A percentile compares a stretch with the other conserved stretches of the same genome.
These are phyloP conservation scores for Aspergillus saccharolyticus DNA, from an alignment of 495 filamentous ascomycete genomes.

Conservation along the genomic window DNA sequence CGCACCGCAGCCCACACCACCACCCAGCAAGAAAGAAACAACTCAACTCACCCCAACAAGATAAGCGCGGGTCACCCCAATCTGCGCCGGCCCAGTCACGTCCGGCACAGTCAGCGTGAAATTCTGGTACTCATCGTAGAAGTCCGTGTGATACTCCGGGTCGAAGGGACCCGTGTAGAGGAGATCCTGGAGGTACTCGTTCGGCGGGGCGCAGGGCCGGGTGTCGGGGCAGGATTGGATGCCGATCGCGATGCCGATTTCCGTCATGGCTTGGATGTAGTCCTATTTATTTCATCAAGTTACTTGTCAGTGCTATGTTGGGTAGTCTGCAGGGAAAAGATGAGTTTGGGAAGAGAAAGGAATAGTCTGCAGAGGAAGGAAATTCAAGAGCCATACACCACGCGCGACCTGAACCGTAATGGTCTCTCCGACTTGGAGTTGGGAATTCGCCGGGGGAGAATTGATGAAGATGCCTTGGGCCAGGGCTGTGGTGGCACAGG, in stretches of 20 bases:
- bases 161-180: neutral
- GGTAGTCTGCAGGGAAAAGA: neutral
- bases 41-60: neutral
- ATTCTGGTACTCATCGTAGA: neutral
- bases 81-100: neutral
- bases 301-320: no score
- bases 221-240: neutral
- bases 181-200: neutral
- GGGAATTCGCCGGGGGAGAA: neutral
- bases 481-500: neutral
- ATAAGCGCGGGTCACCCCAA: neutral
- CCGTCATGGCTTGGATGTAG: neutral
- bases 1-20: neutral
- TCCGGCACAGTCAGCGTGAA: neutral
- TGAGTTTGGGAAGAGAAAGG: no score
- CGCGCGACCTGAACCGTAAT: neutral
- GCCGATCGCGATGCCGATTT: neutral
- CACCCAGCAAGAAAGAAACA: neutral
- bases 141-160: neutral
- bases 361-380: neutral
- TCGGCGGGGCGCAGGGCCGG: neutral
- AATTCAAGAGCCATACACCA: neutral
- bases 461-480: slow-evolving; percentile 1
- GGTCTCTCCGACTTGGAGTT: neutral
- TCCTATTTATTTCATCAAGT: no score